These are phyloP conservation scores for Diutina sp. DNA, from an alignment of 1,139 yeast genomes.

Conservation along the genomic window DNA sequence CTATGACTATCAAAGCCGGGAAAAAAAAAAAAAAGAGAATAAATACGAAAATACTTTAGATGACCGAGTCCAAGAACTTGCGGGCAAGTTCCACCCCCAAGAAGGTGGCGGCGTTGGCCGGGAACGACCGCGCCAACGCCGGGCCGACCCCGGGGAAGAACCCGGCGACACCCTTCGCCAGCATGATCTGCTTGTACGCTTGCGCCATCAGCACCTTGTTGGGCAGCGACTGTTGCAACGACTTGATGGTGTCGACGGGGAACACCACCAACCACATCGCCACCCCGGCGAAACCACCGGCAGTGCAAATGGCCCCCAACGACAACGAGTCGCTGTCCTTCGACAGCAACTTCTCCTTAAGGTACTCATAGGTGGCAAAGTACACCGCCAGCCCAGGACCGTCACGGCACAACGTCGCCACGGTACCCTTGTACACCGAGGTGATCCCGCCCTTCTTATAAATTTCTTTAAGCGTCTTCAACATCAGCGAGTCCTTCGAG, in stretches of 20 bases:
- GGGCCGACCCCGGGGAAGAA: conserved; percentile 98
- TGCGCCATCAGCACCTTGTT: conserved; percentile 45
- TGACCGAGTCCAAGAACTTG: conserved; percentile 39
- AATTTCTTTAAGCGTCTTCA: conserved; percentile 54
- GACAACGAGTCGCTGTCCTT: conserved; percentile 36
- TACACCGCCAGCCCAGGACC: conserved; percentile 98
- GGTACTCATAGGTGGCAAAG: conserved; percentile 85
- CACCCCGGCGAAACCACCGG: conserved; percentile 94
- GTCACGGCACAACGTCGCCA: conserved; percentile 88
- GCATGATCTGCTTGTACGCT: conserved; percentile 52
- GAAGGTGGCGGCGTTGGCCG: conserved; percentile 97
- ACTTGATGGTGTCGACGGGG: conserved; percentile 94
- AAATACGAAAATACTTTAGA: background rate
- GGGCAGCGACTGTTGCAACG: conserved; percentile 63
- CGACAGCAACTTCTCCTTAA: conserved; percentile 49
- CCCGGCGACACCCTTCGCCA: conserved; percentile 73
- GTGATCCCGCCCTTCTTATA: conserved; percentile 71
- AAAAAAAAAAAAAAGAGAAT: background rate
- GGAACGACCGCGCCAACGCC: conserved; percentile 88
- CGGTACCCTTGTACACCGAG: conserved; percentile 83
- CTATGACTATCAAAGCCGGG: conserved; percentile 1
- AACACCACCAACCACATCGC: conserved; percentile 95
- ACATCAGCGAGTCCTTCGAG: conserved; percentile 34
- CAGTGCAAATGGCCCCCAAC: conserved; percentile 64
- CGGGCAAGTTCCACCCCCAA: conserved; percentile 88